Conservation (phyloP, 805 yeast genomes). For the Gaillardinia entomophila region DNA sequence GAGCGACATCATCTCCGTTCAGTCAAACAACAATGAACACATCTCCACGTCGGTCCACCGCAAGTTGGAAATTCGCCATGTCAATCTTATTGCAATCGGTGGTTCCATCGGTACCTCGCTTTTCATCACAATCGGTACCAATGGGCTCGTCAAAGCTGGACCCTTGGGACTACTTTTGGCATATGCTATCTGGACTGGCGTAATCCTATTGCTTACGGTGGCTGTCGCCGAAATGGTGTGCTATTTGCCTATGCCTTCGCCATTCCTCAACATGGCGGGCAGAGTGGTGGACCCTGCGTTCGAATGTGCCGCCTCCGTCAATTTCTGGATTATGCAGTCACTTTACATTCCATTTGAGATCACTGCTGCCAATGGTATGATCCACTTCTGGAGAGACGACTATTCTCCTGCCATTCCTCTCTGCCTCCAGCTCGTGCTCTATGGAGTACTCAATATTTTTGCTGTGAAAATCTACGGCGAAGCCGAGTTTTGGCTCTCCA, state of each 20-base stretch:
- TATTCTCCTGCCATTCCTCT: conserved; percentile 44
- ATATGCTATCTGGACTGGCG: conserved; percentile 24
- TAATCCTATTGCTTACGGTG: conserved; percentile 25
- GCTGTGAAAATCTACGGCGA: conserved; percentile 16
- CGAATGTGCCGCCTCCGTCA: conserved; percentile 28
- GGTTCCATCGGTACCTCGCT: conserved; percentile 36
- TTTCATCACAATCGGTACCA: conserved; percentile 29
- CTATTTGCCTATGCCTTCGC: conserved; percentile 30
- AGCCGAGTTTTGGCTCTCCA: conserved; percentile 17
- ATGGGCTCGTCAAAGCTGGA: conserved; percentile 28
- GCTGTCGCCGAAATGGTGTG: conserved; percentile 33
- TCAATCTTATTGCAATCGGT: conserved; percentile 35
- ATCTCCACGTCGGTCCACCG: too few relatives aligned
- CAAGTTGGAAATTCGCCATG: conserved; percentile 26
- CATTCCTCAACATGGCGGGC: conserved; percentile 32
- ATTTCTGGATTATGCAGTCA: conserved; percentile 22
- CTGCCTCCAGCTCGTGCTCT: conserved; percentile 35
- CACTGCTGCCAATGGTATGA: conserved; percentile 43
- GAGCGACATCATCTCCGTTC: too few relatives aligned
- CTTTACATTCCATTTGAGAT: conserved; percentile 18
- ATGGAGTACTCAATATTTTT: conserved; percentile 32
- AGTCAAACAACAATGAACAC: too few relatives aligned
- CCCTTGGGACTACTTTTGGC: conserved; percentile 28
- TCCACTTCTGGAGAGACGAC: conserved; percentile 48
- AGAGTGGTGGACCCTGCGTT: conserved; percentile 31